These are phyloP conservation scores for Niveomyces coronatus DNA, from an alignment of 2,329 filamentous ascomycete genomes.

Conservation along the genomic window DNA sequence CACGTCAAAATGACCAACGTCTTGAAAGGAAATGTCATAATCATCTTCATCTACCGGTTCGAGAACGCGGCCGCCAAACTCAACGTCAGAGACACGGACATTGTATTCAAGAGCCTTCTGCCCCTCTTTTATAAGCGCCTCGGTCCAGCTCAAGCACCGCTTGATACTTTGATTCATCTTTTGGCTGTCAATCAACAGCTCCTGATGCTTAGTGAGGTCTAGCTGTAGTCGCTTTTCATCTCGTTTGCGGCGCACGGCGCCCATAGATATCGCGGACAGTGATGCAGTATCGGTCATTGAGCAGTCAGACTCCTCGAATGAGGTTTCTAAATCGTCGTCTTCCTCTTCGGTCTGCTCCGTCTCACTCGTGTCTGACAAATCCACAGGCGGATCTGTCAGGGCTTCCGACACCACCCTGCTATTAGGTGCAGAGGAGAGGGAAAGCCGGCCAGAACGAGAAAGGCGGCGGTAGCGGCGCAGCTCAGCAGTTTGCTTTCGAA, in stretches of 20 bases:
- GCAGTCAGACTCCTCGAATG: constrained; percentile 41
- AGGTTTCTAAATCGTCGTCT: constrained; percentile 34
- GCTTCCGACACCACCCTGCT: constrained; percentile 34
- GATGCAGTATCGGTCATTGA: constrained; percentile 30
- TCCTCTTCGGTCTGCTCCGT: constrained; percentile 32
- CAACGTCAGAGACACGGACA: constrained; percentile 68
- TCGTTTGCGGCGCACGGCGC: constrained; percentile 49
- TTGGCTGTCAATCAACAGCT: constrained; percentile 79
- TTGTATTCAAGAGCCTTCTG: constrained; percentile 78
- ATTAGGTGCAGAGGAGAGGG: constrained; percentile 41
- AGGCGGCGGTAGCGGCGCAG: constrained; percentile 77
- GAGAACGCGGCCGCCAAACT: constrained; percentile 72
- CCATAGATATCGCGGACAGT: constrained; percentile 24
- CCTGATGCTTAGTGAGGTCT: constrained; percentile 80
- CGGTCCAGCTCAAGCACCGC: constrained; percentile 79
- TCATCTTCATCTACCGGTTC: constrained; percentile 53
- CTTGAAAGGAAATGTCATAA: constrained; percentile 14
- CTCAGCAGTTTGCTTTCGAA: constrained; percentile 85
- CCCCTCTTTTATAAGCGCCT: constrained; percentile 81
- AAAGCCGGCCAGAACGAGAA: constrained; percentile 68
- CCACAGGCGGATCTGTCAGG: constrained; percentile 31
- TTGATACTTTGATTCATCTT: constrained; percentile 94
- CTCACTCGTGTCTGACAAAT: constrained; percentile 42
- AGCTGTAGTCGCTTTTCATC: constrained; percentile 78
- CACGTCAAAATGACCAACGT: constrained; percentile 17